Base-by-base conservation (phyloP, 2,329 filamentous ascomycete species). In the Fusarium nurragi region DNA sequence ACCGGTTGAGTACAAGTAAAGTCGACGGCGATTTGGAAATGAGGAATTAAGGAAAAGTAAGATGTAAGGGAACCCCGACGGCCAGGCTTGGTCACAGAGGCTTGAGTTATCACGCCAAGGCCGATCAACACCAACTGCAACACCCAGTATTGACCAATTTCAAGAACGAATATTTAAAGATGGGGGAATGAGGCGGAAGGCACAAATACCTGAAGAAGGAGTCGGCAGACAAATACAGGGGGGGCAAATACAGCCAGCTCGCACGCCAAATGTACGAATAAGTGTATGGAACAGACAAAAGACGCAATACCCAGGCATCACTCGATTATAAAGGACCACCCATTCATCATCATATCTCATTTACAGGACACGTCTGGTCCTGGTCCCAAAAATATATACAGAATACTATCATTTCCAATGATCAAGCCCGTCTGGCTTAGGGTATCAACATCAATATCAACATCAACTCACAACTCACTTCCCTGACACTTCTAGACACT, bases 1-100 rank as follows among this genome's bases (percentile, higher is more conserved):
- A 77, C 94, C 94, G 1, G 77, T 86, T 28, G 88, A 92, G 78
- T 88, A 74, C 45, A 55, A 57, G 21, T 57, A 37, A 34, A 43
- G 30, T 6, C 21, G 16, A 38, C n/a, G 32, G 21, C 28, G 21
- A 23, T 44, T 34, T 30, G 18, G 28, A 34, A 40, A 32, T n/a
- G 14, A 30, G 22, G 30, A 32, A 23, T 4, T 36, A 30, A 19
- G 12, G 16, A 23, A 12, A 40, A 28, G 40, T 18, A 4, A 22
- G 30, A 36, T 14, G 46, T 11, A 38, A 34, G 38, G 16, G 14
- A 22, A 21, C n/a, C 21, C 6, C 21, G 23, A 34, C 13, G 21
- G 10, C 16, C n/a, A 12, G 19, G 28, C 12, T 16, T 37, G 37
- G 6, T 12, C 22, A 22, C 23, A n/a, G 6, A 16, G 19, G 25